A percentile compares a stretch with the other conserved stretches of the same genome.
Conservation (phyloP, 306 rosid genomes). For the Cicer arietinum region DNA sequence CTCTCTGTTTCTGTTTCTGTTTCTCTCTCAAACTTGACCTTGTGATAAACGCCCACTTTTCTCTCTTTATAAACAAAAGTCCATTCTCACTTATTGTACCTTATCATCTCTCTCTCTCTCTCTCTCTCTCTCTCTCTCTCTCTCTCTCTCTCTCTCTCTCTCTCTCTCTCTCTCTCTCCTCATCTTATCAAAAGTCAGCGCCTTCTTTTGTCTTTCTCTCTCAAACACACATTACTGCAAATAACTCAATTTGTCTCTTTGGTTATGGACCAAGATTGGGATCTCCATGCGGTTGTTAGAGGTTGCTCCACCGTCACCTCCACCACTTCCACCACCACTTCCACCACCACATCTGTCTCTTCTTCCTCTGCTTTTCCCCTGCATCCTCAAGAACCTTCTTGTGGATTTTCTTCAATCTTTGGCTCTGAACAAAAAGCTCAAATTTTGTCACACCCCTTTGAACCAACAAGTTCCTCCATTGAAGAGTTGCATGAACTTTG, state of each 20-base stretch:
- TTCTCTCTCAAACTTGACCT: conserved; percentile 34
- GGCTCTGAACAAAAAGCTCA: conserved; percentile 41
- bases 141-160: conserved; percentile 42
- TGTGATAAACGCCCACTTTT: conserved; percentile 10
- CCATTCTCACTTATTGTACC: conserved; percentile 45
- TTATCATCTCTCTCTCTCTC: conserved; percentile 46
- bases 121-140: conserved; percentile 42
- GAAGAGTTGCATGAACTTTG: conserved; percentile 88
- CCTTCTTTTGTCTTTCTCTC: conserved; percentile 57
- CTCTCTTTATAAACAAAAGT: conserved; percentile 49
- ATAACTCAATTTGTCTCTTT: conserved; percentile 40
- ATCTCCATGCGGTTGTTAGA: conserved; percentile 89
- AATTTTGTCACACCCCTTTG: conserved; percentile 55
- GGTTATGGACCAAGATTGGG: conserved; percentile 83
- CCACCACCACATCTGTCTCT: background rate
- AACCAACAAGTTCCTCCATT: conserved; percentile 42
- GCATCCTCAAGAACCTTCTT: conserved; percentile 20
- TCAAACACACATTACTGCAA: conserved; percentile 39
- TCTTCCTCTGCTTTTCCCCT: conserved; percentile 42
- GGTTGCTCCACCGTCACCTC: conserved; percentile 62
- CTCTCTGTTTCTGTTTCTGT: background rate
- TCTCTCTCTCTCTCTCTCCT: conserved; percentile 41
- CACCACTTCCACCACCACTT: conserved; percentile 12
- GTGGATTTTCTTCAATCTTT: conserved; percentile 37
- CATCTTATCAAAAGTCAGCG: conserved; percentile 55